Conservation (phyloP, 352 stramenopile genomes). For the Pythium myriotylum region DNA sequence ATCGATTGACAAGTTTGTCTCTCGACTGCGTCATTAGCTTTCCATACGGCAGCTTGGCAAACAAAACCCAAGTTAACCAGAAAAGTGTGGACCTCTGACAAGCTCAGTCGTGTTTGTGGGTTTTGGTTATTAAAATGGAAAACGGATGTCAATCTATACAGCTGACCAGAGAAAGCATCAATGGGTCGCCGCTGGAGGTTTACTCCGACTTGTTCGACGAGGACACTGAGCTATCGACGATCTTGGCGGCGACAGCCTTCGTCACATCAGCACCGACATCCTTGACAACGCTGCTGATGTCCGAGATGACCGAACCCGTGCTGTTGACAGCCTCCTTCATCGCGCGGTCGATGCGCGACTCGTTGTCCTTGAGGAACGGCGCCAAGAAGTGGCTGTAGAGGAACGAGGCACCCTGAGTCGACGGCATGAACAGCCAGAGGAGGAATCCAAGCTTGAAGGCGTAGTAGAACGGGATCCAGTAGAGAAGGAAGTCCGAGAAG, state of each 20-base stretch:
- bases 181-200: not conserved
- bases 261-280: conserved; percentile 78
- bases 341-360: conserved; percentile 81
- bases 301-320: conserved; percentile 74
- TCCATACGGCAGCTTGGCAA: too few species aligned
- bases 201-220: conserved; percentile 33
- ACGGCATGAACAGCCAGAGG: conserved; percentile 97
- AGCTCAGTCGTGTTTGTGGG: conserved; percentile 22
- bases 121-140: conserved; percentile 21
- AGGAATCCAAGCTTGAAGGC: conserved; percentile 98
- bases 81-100: too few species aligned
- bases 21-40: too few species aligned
- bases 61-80: too few species aligned
- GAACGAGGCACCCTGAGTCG: conserved; percentile 94
- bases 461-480: conserved; percentile 99
- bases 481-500: conserved; percentile 95
- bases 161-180: conserved; percentile 4
- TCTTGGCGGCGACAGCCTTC: conserved; percentile 73
- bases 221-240: conserved; percentile 58
- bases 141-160: conserved; percentile 36
- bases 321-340: conserved; percentile 84
- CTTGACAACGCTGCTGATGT: conserved; percentile 76
- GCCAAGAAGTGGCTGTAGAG: conserved; percentile 95
- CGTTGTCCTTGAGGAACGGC: conserved; percentile 83
- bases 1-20: conserved; percentile 9